Conservation (phyloP, 768 basidiomycete species). For the Mycena rosella region DNA sequence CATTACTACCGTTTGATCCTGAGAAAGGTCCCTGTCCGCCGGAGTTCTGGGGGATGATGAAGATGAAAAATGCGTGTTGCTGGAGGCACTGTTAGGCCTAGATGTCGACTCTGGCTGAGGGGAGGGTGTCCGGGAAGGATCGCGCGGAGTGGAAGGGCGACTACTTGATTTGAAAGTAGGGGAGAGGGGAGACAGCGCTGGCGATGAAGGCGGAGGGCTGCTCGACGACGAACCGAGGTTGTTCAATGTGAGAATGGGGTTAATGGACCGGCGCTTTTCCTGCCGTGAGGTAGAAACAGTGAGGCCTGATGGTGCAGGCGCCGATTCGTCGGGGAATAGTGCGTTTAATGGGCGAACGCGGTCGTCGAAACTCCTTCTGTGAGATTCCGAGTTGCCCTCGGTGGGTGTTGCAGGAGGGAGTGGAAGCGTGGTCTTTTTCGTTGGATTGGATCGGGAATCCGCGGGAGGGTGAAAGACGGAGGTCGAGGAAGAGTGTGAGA, state of each 20-base stretch:
- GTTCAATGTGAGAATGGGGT: slow-evolving; percentile 56
- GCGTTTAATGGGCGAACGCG: slow-evolving; percentile 58
- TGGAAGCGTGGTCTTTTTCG: slow-evolving; percentile 58
- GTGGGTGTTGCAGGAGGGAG: slow-evolving; percentile 43
- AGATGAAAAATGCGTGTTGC: slow-evolving; percentile 43
- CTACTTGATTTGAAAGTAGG: slow-evolving; percentile 44
- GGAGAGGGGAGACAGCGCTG: slow-evolving; percentile 49
- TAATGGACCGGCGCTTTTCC: slow-evolving; percentile 64
- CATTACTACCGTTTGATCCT: slow-evolving; percentile 58
- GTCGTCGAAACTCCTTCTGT: slow-evolving; percentile 59
- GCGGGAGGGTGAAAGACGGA: slow-evolving; percentile 35
- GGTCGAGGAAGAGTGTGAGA: slow-evolving; percentile 11
- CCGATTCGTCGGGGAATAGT: slow-evolving; percentile 46
- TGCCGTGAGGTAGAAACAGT: slow-evolving; percentile 52
- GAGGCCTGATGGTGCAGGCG: slow-evolving; percentile 43
- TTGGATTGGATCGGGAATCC: slow-evolving; percentile 38
- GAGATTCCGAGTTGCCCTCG: slow-evolving; percentile 44
- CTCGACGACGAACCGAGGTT: slow-evolving; percentile 45
- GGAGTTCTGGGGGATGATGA: slow-evolving; percentile 53
- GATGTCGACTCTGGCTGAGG: slow-evolving; percentile 47
- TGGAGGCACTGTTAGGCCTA: slow-evolving; percentile 37
- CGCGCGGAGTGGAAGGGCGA: slow-evolving; percentile 44
- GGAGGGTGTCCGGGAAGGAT: slow-evolving; percentile 46
- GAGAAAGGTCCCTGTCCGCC: slow-evolving; percentile 48
- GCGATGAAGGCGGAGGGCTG: slow-evolving; percentile 39